Evolutionary conservation across 2,329 filamentous ascomycete species (phyloP).

Genomic region (Aspergillus niger): DNA sequence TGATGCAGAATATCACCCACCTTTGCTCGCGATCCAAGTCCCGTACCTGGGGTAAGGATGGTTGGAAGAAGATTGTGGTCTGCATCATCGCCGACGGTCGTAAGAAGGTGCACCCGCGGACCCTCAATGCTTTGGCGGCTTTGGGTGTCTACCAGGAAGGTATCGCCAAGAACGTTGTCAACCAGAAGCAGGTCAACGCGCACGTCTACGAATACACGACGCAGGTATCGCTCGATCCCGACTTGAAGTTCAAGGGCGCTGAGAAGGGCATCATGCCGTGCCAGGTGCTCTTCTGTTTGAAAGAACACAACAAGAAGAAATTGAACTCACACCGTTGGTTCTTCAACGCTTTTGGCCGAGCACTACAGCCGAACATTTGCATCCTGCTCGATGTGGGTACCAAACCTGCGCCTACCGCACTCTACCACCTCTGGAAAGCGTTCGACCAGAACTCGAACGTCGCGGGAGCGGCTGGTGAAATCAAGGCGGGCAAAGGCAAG

Average conservation of each 20-base stretch:
- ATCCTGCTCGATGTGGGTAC: constrained; percentile 97
- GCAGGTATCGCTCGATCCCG: constrained; percentile 91
- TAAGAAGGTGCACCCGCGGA: constrained; percentile 88
- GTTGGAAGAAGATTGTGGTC: constrained; percentile 99
- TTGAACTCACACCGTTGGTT: constrained; percentile 99
- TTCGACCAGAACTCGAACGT: constrained; percentile 98
- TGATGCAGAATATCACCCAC: constrained; percentile 97
- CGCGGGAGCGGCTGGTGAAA: constrained; percentile 94
- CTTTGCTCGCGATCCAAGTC: constrained; percentile 93
- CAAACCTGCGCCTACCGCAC: constrained; percentile 79
- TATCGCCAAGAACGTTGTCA: constrained; percentile 98
- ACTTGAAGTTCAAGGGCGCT: constrained; percentile 97
- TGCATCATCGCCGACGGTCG: constrained; percentile 95
- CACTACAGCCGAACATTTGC: constrained; percentile 93
- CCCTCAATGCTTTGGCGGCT: constrained; percentile 88
- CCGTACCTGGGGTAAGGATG: constrained; percentile 92
- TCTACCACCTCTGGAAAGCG: constrained; percentile 99
- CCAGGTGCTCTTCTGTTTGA: constrained; percentile 97
- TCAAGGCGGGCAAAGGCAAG: constrained; percentile 93
- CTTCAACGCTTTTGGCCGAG: constrained; percentile 94
- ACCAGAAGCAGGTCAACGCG: constrained; percentile 89
- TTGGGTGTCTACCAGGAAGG: constrained; percentile 98
- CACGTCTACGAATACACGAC: constrained; percentile 99
- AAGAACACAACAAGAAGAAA: constrained; percentile 97
- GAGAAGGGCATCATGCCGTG: constrained; percentile 98